Percentiles rank a stretch among this genome's conserved stretches.
phyloP scores from a whole-genome alignment of 116 monocot species.

The Dioscorea cayenensis region DNA sequence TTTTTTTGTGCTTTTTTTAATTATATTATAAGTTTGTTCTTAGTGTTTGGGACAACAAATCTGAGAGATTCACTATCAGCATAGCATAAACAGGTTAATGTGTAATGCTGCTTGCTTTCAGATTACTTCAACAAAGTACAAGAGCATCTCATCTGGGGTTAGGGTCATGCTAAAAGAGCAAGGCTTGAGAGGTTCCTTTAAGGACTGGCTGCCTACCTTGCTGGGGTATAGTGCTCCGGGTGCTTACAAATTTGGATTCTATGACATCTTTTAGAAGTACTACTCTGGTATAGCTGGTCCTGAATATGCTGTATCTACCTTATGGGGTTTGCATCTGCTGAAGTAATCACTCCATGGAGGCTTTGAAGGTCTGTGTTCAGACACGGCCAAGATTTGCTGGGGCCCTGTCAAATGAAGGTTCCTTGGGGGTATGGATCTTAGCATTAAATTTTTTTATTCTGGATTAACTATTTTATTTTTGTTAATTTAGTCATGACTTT shows the following conservation, averaged over 20 bases:
- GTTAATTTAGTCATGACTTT: not conserved
- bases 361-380: slow-evolving; percentile 66
- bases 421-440: slow-evolving; percentile 32
- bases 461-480: not conserved
- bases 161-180: slow-evolving; percentile 27
- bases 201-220: slow-evolving; percentile 1
- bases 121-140: slow-evolving; percentile 27
- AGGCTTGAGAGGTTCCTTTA: slow-evolving; percentile 20
- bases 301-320: slow-evolving; percentile 50
- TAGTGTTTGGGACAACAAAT: too few relatives aligned
- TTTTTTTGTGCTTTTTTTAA: too few relatives aligned
- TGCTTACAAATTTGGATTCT: slow-evolving; percentile 13
- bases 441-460: not conserved
- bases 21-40: too few relatives aligned
- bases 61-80: too few relatives aligned
- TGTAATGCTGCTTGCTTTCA: slow-evolving; percentile 1
- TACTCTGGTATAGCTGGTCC: slow-evolving; percentile 39
- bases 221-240: slow-evolving; percentile 14
- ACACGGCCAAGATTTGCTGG: slow-evolving; percentile 68
- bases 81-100: too few relatives aligned
- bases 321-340: slow-evolving; percentile 55
- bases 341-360: slow-evolving; percentile 71
- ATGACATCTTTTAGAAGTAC: slow-evolving; percentile 33
- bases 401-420: slow-evolving; percentile 65
- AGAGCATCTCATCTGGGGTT: slow-evolving; percentile 21